Percentiles rank a stretch among this genome's conserved stretches.
Conservation (phyloP, 768 basidiomycete genomes). For the Porphyrellus cyaneotinctus region DNA sequence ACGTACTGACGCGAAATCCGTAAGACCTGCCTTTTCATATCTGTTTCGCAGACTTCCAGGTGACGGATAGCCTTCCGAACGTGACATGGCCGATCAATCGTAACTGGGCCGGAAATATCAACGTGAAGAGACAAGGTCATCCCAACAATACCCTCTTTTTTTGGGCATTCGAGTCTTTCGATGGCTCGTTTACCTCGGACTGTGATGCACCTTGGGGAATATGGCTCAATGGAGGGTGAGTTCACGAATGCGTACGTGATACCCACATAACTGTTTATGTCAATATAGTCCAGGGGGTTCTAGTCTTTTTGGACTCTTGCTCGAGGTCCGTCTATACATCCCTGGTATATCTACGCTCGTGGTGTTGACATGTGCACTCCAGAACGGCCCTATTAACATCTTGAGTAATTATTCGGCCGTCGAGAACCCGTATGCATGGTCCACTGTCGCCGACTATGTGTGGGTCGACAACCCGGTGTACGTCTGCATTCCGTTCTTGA, state of each 20-base stretch:
- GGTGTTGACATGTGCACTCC: background rate
- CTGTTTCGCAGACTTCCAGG: constrained; percentile 49
- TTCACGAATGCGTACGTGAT: background rate
- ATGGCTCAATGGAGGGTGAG: constrained; percentile 70
- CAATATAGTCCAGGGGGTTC: constrained; percentile 57
- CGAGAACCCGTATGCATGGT: constrained; percentile 54
- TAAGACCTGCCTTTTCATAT: background rate
- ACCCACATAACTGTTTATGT: background rate
- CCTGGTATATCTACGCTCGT: background rate
- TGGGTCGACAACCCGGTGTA: constrained; percentile 71
- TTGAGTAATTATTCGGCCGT: constrained; percentile 43
- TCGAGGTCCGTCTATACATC: constrained; percentile 43
- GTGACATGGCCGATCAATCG: constrained; percentile 48
- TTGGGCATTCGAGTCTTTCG: constrained; percentile 54
- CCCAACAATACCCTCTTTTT: too few species aligned
- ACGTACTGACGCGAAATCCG: constrained; percentile 14
- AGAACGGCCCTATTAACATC: constrained; percentile 68
- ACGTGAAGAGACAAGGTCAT: constrained; percentile 53
- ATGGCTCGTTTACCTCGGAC: constrained; percentile 49
- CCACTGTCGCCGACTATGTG: constrained; percentile 49
- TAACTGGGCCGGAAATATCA: constrained; percentile 60
- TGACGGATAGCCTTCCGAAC: constrained; percentile 53
- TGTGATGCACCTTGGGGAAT: constrained; percentile 58
- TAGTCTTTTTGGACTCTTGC: constrained; percentile 56
- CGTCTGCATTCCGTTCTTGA: constrained; percentile 1